These are phyloP conservation scores for Talaromyces sp. DNA, from an alignment of 2,329 filamentous ascomycete species.

Conservation along the genomic window DNA sequence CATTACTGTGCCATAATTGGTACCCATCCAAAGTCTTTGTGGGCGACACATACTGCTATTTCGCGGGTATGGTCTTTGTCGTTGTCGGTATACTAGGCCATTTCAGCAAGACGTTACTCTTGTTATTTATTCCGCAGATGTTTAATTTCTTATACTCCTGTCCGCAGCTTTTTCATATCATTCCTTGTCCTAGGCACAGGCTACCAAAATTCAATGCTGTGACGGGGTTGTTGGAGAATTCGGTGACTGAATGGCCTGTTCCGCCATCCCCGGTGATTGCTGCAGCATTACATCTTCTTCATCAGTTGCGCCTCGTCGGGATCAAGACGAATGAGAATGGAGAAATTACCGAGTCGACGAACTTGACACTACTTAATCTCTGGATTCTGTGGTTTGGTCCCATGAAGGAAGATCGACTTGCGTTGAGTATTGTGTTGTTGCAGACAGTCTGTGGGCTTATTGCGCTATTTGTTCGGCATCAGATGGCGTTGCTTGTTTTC, in stretches of 20 bases:
- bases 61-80: constrained; percentile 98
- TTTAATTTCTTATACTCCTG: constrained; percentile 95
- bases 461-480: constrained; percentile 81
- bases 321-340: constrained; percentile 66
- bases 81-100: constrained; percentile 95
- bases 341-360: constrained; percentile 73
- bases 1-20: constrained; percentile 88
- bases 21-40: constrained; percentile 94
- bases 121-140: constrained; percentile 88
- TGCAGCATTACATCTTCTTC: constrained; percentile 64
- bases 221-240: constrained; percentile 81
- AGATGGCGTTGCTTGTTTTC: constrained; percentile 82
- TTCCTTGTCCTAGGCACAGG: constrained; percentile 90
- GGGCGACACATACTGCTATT: constrained; percentile 98
- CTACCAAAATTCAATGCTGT: constrained; percentile 83
- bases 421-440: constrained; percentile 73
- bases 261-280: constrained; percentile 67
- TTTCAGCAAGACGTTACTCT: constrained; percentile 92
- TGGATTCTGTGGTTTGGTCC: constrained; percentile 96
- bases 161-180: constrained; percentile 83
- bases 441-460: constrained; percentile 74
- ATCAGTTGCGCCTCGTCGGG: constrained; percentile 64
- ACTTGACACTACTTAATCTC: constrained; percentile 90
- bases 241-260: constrained; percentile 71
- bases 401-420: constrained; percentile 79